phyloP scores from a whole-genome alignment of 768 basidiomycete species.

The Trametes punicea region DNA sequence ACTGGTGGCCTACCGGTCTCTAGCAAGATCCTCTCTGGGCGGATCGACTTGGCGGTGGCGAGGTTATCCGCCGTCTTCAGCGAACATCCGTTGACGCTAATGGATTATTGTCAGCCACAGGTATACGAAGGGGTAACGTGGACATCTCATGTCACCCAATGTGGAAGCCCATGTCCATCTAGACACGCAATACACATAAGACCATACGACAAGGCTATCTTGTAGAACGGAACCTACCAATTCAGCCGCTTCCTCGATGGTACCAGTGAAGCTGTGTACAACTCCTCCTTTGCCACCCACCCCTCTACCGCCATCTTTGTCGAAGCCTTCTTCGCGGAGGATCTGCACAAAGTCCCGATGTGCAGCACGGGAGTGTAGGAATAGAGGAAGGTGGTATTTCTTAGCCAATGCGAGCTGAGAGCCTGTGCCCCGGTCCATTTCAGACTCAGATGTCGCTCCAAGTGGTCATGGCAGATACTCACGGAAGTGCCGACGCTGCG shows the following conservation, averaged over 20 bases:
- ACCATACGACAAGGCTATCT: not conserved
- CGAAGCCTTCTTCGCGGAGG: conserved; percentile 63
- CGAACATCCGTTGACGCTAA: conserved; percentile 71
- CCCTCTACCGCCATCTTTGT: conserved; percentile 47
- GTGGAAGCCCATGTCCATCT: conserved; percentile 75
- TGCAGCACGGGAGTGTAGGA: conserved; percentile 78
- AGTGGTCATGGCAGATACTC: too few species aligned
- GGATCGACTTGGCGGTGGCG: conserved; percentile 50
- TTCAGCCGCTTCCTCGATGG: conserved; percentile 56
- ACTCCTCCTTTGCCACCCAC: conserved; percentile 69
- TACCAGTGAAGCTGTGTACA: conserved; percentile 81
- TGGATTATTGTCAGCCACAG: too few species aligned
- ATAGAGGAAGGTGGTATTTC: conserved; percentile 70
- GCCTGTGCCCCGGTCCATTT: conserved; percentile 31
- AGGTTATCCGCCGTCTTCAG: conserved; percentile 72
- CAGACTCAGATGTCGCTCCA: too few species aligned
- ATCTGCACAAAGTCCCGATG: conserved; percentile 66
- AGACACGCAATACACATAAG: not conserved
- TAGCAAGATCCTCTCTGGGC: conserved; percentile 56
- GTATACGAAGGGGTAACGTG: too few species aligned
- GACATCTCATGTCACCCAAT: conserved; percentile 45
- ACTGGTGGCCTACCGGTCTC: conserved; percentile 57
- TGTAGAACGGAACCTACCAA: conserved; percentile 57
- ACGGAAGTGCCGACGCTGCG: conserved; percentile 67
- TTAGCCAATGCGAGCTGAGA: conserved; percentile 64